Evolutionary conservation across 1,284 basidiomycete genomes (phyloP).

Genomic region (Apiotrichum mycotoxinovorans): DNA sequence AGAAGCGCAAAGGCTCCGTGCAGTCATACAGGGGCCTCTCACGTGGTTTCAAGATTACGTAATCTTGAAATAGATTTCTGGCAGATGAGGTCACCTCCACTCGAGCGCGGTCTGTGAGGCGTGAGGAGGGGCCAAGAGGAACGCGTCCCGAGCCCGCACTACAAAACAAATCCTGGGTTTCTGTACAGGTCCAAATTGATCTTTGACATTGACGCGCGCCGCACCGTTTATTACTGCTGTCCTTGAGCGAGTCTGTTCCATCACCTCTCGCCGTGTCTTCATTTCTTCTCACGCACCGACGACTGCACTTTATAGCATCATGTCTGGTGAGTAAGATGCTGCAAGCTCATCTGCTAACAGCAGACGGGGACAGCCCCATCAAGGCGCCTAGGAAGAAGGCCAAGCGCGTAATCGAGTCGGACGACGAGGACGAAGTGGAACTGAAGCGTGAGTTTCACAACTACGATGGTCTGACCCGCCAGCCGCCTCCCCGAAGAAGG

Average conservation of each 20-base stretch:
- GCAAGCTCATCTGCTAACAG: neutral
- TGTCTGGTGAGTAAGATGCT: constrained; percentile 13
- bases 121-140: too few relatives aligned
- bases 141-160: too few relatives aligned
- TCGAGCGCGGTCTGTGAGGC: too few relatives aligned
- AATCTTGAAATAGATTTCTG: neutral
- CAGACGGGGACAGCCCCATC: constrained; percentile 27
- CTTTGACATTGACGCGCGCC: too few relatives aligned
- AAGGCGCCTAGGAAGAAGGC: constrained; percentile 52
- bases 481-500: constrained; percentile 35
- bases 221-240: too few relatives aligned
- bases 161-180: too few relatives aligned
- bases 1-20: neutral
- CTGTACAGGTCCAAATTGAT: too few relatives aligned
- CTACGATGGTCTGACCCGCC: neutral
- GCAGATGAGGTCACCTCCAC: constrained; percentile 1
- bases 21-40: too few relatives aligned
- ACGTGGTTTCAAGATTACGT: constrained; percentile 2
- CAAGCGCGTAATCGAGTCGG: constrained; percentile 62
- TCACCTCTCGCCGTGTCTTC: neutral
- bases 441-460: constrained; percentile 10
- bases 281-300: neutral
- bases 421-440: constrained; percentile 57
- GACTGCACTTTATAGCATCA: neutral
- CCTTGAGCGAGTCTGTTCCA: neutral